Evolutionary conservation across 129 eudicot species (phyloP).

Genomic region (Artemisia argyi): DNA sequence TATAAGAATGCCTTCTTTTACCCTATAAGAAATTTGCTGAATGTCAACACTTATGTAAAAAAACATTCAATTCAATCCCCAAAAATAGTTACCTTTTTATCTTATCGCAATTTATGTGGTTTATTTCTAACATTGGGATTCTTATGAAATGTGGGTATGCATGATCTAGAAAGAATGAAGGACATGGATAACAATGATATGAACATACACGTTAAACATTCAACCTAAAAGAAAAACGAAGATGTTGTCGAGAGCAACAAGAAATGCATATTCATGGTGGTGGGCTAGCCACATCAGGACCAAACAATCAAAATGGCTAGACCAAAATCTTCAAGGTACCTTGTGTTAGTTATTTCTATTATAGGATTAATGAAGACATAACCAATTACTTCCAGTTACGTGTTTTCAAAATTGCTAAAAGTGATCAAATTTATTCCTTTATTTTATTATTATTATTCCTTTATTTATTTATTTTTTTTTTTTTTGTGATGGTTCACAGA

Average conservation of each 20-base stretch:
- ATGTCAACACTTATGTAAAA: conserved; percentile 12
- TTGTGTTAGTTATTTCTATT: background rate
- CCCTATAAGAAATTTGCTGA: conserved; percentile 6
- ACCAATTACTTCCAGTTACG: background rate
- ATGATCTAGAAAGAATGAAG: background rate
- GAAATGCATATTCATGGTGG: conserved; percentile 83
- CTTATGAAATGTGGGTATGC: background rate
- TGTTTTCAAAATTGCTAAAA: background rate
- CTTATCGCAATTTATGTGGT: background rate
- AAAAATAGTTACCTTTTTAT: background rate
- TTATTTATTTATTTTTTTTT: no score
- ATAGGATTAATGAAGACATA: background rate
- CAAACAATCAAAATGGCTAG: conserved; percentile 80
- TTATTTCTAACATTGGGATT: background rate
- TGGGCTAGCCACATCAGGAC: conserved; percentile 82
- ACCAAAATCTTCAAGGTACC: conserved; percentile 58
- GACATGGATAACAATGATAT: background rate
- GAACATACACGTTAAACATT: background rate
- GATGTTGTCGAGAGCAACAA: conserved; percentile 69
- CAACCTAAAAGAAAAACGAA: background rate
- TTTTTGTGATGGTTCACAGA: conserved; percentile 35
- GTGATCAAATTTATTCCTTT: background rate
- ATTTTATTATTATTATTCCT: no score
- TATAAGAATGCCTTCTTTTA: background rate
- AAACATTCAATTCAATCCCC: background rate